Percentiles rank a stretch among this genome's conserved stretches.
Conservation (phyloP, 192 early-diverging fungal genomes). For the Backusella australiensis region DNA sequence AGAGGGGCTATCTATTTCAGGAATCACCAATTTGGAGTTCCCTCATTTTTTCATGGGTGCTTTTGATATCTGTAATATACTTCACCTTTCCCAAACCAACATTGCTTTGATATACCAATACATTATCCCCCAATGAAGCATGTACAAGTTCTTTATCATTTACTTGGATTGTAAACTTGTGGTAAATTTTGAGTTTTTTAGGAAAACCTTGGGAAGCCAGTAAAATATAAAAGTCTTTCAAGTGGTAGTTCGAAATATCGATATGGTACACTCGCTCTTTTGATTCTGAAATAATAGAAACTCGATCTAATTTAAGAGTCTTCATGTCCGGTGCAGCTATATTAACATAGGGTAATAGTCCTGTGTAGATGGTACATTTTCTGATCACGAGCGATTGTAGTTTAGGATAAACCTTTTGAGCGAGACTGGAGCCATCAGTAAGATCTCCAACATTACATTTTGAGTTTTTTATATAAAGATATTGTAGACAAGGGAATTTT, state of each 20-base stretch:
- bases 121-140: background rate
- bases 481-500: background rate
- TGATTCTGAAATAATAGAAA: background rate
- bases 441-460: background rate
- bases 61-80: no score
- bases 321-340: background rate
- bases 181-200: background rate
- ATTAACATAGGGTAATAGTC: background rate
- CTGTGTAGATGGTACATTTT: background rate
- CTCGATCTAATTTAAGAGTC: background rate
- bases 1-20: no score
- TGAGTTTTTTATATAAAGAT: background rate
- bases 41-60: no score
- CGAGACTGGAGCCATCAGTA: background rate
- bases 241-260: background rate
- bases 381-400: background rate
- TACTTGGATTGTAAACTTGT: background rate
- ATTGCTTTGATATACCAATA: background rate
- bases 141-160: background rate
- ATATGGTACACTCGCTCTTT: background rate
- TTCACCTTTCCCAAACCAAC: background rate
- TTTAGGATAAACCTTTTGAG: background rate
- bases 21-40: no score
- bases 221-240: background rate
- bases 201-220: background rate